A percentile compares a stretch with the other conserved stretches of the same genome.
Evolutionary conservation across 257 asterid genomes (phyloP).

Genomic region (Cinchona pubescens): DNA sequence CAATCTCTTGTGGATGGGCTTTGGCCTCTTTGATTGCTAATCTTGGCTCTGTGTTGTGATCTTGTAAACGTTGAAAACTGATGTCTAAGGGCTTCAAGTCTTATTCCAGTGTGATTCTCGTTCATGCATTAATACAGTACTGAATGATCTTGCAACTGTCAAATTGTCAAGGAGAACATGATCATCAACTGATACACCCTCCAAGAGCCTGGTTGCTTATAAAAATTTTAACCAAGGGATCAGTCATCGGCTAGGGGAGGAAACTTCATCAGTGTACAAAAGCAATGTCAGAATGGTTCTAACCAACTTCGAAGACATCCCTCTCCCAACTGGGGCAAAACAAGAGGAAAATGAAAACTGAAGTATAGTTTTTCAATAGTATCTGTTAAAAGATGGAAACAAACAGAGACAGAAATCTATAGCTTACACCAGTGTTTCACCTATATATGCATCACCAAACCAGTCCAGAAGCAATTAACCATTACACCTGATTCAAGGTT

Average conservation of each 20-base stretch:
- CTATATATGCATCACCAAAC: not conserved
- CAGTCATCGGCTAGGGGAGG: not conserved
- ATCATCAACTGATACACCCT: not conserved
- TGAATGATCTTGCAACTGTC: constrained; percentile 7
- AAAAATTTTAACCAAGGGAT: not conserved
- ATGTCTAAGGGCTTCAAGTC: constrained; percentile 5
- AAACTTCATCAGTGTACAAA: not conserved
- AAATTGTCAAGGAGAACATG: not conserved
- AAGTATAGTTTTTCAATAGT: too few relatives aligned
- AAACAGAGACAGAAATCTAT: not conserved
- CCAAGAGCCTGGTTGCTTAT: not conserved
- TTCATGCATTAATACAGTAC: constrained; percentile 3
- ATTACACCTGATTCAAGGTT: not conserved
- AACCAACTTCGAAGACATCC: not conserved
- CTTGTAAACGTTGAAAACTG: constrained; percentile 19
- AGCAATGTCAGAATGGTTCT: not conserved
- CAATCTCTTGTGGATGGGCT: constrained; percentile 7
- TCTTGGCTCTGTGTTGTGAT: constrained; percentile 25
- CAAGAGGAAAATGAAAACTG: not conserved
- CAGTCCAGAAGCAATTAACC: not conserved
- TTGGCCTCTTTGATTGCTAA: constrained; percentile 20
- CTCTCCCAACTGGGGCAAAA: not conserved
- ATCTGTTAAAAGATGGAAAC: too few relatives aligned
- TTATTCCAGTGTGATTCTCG: not conserved
- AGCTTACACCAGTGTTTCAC: not conserved